phyloP scores from a whole-genome alignment of 306 rosid species.

The Lathyrus tuberosus region DNA sequence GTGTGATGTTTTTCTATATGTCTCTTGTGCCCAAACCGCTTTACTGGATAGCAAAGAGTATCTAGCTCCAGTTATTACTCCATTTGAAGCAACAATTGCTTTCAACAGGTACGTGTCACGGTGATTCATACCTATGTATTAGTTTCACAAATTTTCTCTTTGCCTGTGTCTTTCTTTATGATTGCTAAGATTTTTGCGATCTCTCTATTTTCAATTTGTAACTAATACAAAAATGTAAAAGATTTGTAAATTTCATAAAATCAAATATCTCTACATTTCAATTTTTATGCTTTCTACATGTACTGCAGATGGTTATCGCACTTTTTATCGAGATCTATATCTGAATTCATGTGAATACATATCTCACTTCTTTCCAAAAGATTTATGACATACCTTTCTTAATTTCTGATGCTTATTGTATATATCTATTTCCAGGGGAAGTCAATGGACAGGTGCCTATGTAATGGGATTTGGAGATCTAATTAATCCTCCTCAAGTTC shows the following conservation, averaged over 20 bases:
- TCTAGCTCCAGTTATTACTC: constrained; percentile 92
- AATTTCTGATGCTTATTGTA: constrained; percentile 19
- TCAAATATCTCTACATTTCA: neutral
- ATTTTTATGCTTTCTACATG: neutral
- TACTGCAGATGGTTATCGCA: neutral
- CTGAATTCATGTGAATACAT: neutral
- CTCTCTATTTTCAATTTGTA: constrained; percentile 17
- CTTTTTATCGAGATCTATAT: neutral
- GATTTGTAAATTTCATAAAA: neutral
- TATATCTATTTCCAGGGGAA: constrained; percentile 59
- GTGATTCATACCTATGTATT: neutral
- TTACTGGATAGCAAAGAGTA: constrained; percentile 93
- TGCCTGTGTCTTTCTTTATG: constrained; percentile 1
- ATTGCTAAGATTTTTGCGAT: constrained; percentile 2
- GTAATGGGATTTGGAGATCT: constrained; percentile 73
- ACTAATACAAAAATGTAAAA: neutral
- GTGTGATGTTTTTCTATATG: constrained; percentile 86
- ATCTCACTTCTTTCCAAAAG: constrained; percentile 1
- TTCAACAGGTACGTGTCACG: constrained; percentile 69
- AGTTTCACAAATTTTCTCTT: neutral
- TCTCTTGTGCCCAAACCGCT: constrained; percentile 92
- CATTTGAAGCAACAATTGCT: constrained; percentile 87
- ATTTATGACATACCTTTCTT: constrained; percentile 2
- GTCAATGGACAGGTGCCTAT: constrained; percentile 90
- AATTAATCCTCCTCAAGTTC: constrained; percentile 50